Evolutionary conservation across 2,329 filamentous ascomycete genomes (phyloP).

Genomic region (Pseudogymnoascus sp.): DNA sequence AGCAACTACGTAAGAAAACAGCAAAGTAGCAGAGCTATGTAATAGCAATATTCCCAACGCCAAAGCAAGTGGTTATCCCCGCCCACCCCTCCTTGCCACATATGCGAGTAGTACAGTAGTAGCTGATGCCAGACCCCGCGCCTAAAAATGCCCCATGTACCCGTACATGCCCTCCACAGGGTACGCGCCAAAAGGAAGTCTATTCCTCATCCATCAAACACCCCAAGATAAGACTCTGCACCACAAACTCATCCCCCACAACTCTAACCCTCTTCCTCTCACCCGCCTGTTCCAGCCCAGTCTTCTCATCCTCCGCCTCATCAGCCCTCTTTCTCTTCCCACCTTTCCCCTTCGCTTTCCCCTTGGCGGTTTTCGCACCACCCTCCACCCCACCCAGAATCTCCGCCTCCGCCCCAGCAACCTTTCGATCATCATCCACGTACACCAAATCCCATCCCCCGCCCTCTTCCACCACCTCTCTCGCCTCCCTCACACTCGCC

Average conservation of each 20-base stretch:
- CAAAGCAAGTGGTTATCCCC: background rate
- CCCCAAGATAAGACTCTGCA: constrained; percentile 87
- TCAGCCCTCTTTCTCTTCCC: constrained; percentile 39
- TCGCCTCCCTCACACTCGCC: constrained; percentile 58
- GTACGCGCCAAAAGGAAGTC: background rate
- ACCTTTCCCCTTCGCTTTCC: constrained; percentile 25
- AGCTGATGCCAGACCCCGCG: background rate
- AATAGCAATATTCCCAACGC: constrained; percentile 3
- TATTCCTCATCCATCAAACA: constrained; percentile 7
- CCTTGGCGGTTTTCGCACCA: constrained; percentile 25
- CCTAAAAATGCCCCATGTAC: background rate
- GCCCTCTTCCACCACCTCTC: constrained; percentile 41
- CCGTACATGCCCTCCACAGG: background rate
- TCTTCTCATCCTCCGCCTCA: constrained; percentile 23
- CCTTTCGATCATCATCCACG: constrained; percentile 49
- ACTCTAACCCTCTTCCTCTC: constrained; percentile 52
- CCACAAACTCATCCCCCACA: constrained; percentile 77
- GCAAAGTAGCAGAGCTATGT: background rate
- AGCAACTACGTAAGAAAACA: background rate
- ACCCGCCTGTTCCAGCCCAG: constrained; percentile 24
- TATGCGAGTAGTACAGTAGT: constrained; percentile 5
- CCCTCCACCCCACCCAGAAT: constrained; percentile 22
- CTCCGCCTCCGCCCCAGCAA: constrained; percentile 38
- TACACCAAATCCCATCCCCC: constrained; percentile 70
- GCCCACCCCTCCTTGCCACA: background rate